Evolutionary conservation across 164 flowering plant species (phyloP).

Genomic region (Aristolochia californica): DNA sequence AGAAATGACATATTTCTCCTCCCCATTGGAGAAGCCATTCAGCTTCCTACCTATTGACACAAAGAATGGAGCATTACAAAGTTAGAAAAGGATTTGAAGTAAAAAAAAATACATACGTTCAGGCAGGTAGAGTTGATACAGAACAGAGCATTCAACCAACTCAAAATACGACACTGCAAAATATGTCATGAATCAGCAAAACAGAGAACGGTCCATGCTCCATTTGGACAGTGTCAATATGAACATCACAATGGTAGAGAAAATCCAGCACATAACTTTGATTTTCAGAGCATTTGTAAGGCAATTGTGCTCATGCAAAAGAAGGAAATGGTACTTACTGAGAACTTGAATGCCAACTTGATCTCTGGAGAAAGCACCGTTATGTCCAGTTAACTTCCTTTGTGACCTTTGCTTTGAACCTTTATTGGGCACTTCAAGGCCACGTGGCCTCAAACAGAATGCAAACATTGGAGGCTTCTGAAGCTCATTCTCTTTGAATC

Average conservation of each 20-base stretch:
- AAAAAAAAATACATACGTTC: too few relatives aligned
- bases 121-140: too few relatives aligned
- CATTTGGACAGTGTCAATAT: too few relatives aligned
- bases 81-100: background rate
- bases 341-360: conserved; percentile 37
- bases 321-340: conserved; percentile 24
- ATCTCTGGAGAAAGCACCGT: conserved; percentile 34
- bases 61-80: background rate
- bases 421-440: conserved; percentile 79
- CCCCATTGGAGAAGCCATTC: conserved; percentile 2
- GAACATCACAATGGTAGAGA: too few relatives aligned
- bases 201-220: too few relatives aligned
- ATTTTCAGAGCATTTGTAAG: too few relatives aligned
- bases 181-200: too few relatives aligned
- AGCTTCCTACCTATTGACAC: background rate
- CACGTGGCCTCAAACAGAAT: conserved; percentile 91
- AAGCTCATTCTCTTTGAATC: conserved; percentile 30
- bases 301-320: background rate
- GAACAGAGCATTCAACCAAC: too few relatives aligned
- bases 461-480: conserved; percentile 95
- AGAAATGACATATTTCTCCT: background rate
- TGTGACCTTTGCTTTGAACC: conserved; percentile 84
- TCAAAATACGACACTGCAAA: too few relatives aligned
- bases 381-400: conserved; percentile 44
- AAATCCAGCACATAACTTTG: background rate